phyloP scores from a whole-genome alignment of 2,329 filamentous ascomycete genomes.

The Fusarium sarcochroum region DNA sequence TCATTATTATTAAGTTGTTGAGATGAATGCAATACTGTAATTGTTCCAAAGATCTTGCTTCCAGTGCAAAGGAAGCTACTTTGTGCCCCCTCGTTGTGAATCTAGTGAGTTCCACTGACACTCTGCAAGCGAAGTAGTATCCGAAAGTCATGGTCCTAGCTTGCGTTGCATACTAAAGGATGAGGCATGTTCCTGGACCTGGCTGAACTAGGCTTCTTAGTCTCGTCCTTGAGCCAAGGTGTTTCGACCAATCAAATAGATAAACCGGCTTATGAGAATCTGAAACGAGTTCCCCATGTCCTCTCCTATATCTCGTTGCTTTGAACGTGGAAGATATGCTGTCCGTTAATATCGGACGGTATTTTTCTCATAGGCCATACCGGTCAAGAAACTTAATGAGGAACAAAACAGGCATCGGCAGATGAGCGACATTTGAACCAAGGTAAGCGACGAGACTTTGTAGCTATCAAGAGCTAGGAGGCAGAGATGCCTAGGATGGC shows the following conservation, averaged over 20 bases:
- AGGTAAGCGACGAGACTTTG: too few species aligned
- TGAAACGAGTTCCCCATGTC: not conserved
- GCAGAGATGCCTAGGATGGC: too few species aligned
- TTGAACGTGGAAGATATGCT: not conserved
- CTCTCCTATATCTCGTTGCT: not conserved
- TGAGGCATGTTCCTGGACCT: not conserved
- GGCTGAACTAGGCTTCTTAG: not conserved
- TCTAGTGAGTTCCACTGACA: not conserved
- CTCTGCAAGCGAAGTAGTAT: not conserved
- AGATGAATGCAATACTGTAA: not conserved
- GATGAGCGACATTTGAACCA: too few species aligned
- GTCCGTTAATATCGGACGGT: not conserved
- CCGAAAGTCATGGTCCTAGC: not conserved
- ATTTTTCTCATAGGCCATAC: not conserved
- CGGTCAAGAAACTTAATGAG: not conserved
- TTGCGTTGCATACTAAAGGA: not conserved
- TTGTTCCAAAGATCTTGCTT: not conserved
- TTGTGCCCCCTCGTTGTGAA: not conserved
- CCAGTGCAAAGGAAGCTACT: not conserved
- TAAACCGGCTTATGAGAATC: not conserved
- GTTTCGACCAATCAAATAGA: not conserved
- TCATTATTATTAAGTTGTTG: not conserved
- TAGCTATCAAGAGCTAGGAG: too few species aligned
- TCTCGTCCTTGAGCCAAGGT: not conserved
- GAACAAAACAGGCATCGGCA: not conserved